These are phyloP conservation scores for Berberis vulgaris DNA, from an alignment of 164 flowering plant species.

Conservation along the genomic window DNA sequence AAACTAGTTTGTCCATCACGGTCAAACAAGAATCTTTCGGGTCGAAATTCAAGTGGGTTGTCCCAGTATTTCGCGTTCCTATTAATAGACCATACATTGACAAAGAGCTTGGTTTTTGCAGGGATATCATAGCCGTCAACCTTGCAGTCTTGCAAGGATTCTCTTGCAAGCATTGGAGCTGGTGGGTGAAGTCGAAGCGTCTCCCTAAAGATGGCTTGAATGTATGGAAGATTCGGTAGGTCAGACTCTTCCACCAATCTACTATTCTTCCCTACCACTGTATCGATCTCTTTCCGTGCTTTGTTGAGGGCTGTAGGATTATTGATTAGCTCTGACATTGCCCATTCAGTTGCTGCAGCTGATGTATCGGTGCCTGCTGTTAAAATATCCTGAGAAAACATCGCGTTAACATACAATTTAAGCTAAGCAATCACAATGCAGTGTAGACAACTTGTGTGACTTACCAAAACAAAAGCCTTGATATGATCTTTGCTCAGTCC, in stretches of 20 bases:
- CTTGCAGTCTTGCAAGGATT: constrained; percentile 5
- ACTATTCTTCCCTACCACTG: constrained; percentile 1
- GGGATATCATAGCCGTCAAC: constrained; percentile 10
- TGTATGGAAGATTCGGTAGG: constrained; percentile 4
- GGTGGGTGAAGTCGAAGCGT: constrained; percentile 11
- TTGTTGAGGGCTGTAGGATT: background rate
- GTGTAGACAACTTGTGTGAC: background rate
- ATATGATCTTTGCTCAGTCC: background rate
- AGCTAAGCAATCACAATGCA: background rate
- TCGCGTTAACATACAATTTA: background rate
- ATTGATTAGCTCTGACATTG: constrained; percentile 5
- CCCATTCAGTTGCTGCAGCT: constrained; percentile 5
- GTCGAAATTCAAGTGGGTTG: constrained; percentile 6
- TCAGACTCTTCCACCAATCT: constrained; percentile 3
- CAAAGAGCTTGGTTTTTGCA: constrained; percentile 1
- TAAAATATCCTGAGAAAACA: constrained; percentile 1
- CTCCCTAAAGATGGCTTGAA: constrained; percentile 8
- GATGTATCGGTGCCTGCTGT: constrained; percentile 4
- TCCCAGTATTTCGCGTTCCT: constrained; percentile 10
- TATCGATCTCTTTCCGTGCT: constrained; percentile 6
- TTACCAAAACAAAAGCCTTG: constrained; percentile 8
- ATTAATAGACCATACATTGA: constrained; percentile 6
- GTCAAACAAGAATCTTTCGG: constrained; percentile 11
- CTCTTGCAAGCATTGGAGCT: constrained; percentile 4
- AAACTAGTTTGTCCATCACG: background rate